These are phyloP conservation scores for Fusarium gaditjirri DNA, from an alignment of 2,329 filamentous ascomycete species.

Conservation along the genomic window DNA sequence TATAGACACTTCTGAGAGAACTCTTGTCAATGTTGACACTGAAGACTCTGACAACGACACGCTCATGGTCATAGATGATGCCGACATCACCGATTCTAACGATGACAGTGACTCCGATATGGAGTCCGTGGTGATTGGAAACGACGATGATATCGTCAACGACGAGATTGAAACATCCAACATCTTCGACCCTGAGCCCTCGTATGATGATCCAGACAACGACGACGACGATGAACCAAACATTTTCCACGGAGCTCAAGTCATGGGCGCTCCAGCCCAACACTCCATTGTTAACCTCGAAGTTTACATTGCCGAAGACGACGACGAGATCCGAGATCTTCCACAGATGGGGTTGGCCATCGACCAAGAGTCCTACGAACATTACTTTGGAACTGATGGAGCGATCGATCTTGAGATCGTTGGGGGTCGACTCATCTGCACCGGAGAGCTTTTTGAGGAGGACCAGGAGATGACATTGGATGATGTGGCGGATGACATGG, in stretches of 20 bases:
- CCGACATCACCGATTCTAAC: neutral
- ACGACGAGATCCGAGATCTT: slow-evolving; percentile 40
- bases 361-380: slow-evolving; percentile 43
- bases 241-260: slow-evolving; percentile 45
- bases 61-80: neutral
- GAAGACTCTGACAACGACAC: neutral
- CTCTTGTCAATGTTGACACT: neutral
- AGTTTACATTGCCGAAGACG: slow-evolving; percentile 44
- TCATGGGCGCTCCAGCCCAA: slow-evolving; percentile 19
- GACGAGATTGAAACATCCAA: slow-evolving; percentile 36
- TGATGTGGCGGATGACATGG: neutral
- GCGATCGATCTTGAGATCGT: slow-evolving; percentile 46
- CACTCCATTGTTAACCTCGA: slow-evolving; percentile 43
- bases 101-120: slow-evolving; percentile 3
- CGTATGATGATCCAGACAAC: slow-evolving; percentile 37
- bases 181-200: slow-evolving; percentile 28
- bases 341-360: slow-evolving; percentile 47
- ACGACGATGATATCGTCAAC: neutral
- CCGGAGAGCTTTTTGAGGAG: slow-evolving; percentile 22
- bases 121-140: neutral
- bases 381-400: slow-evolving; percentile 33
- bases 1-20: neutral
- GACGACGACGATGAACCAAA: slow-evolving; percentile 28
- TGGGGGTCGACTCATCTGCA: slow-evolving; percentile 34
- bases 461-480: slow-evolving; percentile 7